phyloP scores from a whole-genome alignment of 176 grass and related monocot genomes.

The Carex kokanica region DNA sequence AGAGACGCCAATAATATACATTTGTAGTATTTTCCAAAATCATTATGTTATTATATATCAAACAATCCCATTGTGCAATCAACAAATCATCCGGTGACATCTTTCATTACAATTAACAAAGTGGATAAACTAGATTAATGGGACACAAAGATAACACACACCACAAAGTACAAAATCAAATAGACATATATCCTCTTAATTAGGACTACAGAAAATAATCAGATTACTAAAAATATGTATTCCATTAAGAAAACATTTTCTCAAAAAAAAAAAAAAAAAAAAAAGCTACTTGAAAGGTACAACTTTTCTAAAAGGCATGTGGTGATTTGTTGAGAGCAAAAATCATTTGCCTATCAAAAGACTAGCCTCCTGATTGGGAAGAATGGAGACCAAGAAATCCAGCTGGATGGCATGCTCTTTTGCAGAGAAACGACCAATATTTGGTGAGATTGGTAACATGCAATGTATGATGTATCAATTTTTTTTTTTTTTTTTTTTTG shows the following conservation, averaged over 20 bases:
- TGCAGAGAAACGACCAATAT: constrained; percentile 5
- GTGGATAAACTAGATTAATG: too few relatives aligned
- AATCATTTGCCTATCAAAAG: not conserved
- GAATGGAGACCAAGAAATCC: not conserved
- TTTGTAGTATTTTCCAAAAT: too few relatives aligned
- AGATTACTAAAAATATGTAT: not conserved
- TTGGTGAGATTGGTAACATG: constrained; percentile 24
- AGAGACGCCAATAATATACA: too few relatives aligned
- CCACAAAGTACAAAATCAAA: too few relatives aligned
- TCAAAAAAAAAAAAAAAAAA: not conserved
- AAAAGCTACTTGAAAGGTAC: not conserved
- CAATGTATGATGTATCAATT: not conserved
- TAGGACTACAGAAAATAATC: too few relatives aligned
- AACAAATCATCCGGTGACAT: too few relatives aligned
- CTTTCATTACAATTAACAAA: too few relatives aligned
- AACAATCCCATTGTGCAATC: too few relatives aligned
- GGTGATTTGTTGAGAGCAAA: not conserved
- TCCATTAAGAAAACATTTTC: not conserved
- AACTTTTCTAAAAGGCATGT: not conserved
- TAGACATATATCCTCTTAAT: too few relatives aligned
- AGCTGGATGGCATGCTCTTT: not conserved
- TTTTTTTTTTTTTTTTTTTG: too few relatives aligned
- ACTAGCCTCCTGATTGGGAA: not conserved
- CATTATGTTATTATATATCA: too few relatives aligned
- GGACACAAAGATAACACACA: too few relatives aligned